These are phyloP conservation scores for Dichotomopilus funicola DNA, from an alignment of 2,329 filamentous ascomycete species.

Conservation along the genomic window DNA sequence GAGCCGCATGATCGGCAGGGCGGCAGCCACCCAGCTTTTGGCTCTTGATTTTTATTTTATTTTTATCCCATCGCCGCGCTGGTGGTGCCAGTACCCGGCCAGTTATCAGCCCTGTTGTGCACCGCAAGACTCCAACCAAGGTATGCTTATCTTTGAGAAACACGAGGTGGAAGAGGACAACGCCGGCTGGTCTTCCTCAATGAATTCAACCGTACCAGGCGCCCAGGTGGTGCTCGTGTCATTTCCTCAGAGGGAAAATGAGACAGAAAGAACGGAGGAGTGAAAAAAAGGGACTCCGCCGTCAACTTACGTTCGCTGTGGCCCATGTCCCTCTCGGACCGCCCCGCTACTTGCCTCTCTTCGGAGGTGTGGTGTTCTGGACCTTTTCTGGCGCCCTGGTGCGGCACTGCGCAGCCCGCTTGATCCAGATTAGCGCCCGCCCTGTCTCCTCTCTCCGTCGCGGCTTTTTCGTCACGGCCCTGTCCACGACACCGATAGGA, in stretches of 20 bases:
- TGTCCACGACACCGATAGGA: slow-evolving; percentile 7
- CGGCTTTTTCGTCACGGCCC: background rate
- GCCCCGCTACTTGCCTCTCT: too few relatives aligned
- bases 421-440: slow-evolving; percentile 4
- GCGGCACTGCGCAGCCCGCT: background rate
- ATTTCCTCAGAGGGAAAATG: too few relatives aligned
- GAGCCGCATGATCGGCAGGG: slow-evolving; percentile 14
- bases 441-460: background rate
- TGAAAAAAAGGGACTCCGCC: too few relatives aligned
- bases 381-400: background rate
- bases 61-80: background rate
- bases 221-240: too few relatives aligned
- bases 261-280: too few relatives aligned
- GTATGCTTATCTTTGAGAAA: too few relatives aligned
- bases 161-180: too few relatives aligned
- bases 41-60: slow-evolving; percentile 3
- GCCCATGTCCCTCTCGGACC: too few relatives aligned
- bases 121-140: too few relatives aligned
- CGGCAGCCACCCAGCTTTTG: background rate
- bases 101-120: background rate
- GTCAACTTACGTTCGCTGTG: too few relatives aligned
- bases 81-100: background rate
- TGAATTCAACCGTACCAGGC: too few relatives aligned
- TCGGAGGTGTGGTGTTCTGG: background rate
- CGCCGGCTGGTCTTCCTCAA: too few relatives aligned